Conservation (phyloP, 352 stramenopile species). For the Phytophthora melonis region DNA sequence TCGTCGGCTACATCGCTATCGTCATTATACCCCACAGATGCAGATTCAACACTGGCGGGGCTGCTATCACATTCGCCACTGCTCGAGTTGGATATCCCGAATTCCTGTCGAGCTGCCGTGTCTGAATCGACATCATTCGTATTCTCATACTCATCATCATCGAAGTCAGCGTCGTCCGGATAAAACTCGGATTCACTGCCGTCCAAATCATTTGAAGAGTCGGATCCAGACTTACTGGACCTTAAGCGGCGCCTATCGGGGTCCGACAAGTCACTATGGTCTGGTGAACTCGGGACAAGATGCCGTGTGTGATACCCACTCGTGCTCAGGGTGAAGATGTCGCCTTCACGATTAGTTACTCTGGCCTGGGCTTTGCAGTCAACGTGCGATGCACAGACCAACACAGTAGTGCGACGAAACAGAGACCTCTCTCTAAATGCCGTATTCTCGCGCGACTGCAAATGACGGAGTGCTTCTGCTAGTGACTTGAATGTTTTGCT, state of each 20-base stretch:
- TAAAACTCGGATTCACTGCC: not conserved
- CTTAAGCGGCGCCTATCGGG: not conserved
- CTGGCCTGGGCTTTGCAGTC: not conserved
- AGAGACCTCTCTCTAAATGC: not conserved
- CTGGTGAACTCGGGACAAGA: not conserved
- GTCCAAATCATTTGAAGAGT: no score
- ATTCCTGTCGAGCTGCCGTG: not conserved
- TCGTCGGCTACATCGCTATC: no score
- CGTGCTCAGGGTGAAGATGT: not conserved
- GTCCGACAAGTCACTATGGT: not conserved
- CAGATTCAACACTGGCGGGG: no score
- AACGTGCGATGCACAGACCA: not conserved
- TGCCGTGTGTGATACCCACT: not conserved
- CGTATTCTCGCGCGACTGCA: not conserved
- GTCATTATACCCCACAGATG: no score
- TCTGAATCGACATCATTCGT: not conserved
- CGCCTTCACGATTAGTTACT: not conserved
- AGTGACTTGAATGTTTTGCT: not conserved
- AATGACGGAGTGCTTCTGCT: not conserved
- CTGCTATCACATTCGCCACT: no score
- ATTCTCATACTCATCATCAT: not conserved
- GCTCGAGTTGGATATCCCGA: no score
- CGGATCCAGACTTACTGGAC: no score
- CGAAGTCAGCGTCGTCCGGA: not conserved
- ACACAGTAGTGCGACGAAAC: not conserved